These are phyloP conservation scores for Iberis amara DNA, from an alignment of 441 rosid genomes.

Conservation along the genomic window DNA sequence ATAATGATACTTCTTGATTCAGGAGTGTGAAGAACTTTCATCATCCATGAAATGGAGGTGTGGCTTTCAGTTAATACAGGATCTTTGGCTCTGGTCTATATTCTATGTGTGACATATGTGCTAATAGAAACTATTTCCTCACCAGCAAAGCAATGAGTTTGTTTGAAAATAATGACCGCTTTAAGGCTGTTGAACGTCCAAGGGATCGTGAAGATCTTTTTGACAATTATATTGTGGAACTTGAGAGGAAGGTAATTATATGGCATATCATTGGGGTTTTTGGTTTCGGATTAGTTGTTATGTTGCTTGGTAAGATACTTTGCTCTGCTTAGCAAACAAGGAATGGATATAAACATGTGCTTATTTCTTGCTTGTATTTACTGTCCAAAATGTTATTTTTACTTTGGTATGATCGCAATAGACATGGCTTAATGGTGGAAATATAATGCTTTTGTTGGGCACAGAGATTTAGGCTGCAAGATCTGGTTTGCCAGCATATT, in stretches of 20 bases:
- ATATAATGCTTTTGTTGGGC: slow-evolving; percentile 15
- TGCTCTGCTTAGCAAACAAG: slow-evolving; percentile 1
- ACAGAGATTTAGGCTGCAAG: slow-evolving; percentile 1
- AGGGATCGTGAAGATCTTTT: slow-evolving; percentile 93
- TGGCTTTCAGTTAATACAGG: slow-evolving; percentile 21
- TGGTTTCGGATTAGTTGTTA: background rate
- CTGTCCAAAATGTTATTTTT: slow-evolving; percentile 9
- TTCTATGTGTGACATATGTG: slow-evolving; percentile 25
- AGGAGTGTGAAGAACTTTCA: slow-evolving; percentile 84
- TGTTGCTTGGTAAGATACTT: slow-evolving; percentile 3
- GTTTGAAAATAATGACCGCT: slow-evolving; percentile 92
- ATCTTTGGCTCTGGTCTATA: slow-evolving; percentile 16
- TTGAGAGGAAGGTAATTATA: slow-evolving; percentile 73
- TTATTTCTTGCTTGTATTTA: slow-evolving; percentile 4
- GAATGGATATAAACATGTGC: slow-evolving; percentile 10
- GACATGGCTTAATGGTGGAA: background rate
- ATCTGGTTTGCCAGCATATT: slow-evolving; percentile 14
- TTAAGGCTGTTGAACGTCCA: slow-evolving; percentile 81
- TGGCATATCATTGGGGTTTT: background rate
- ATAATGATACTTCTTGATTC: slow-evolving; percentile 31
- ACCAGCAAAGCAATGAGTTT: slow-evolving; percentile 81
- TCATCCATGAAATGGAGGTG: slow-evolving; percentile 94
- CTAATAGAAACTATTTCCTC: slow-evolving; percentile 30
- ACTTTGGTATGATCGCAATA: slow-evolving; percentile 14
- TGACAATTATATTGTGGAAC: slow-evolving; percentile 79